Evolutionary conservation across 805 yeast genomes (phyloP), one percentile per base, ranked within the genome.

Genomic region (Suhomyces sp.): DNA sequence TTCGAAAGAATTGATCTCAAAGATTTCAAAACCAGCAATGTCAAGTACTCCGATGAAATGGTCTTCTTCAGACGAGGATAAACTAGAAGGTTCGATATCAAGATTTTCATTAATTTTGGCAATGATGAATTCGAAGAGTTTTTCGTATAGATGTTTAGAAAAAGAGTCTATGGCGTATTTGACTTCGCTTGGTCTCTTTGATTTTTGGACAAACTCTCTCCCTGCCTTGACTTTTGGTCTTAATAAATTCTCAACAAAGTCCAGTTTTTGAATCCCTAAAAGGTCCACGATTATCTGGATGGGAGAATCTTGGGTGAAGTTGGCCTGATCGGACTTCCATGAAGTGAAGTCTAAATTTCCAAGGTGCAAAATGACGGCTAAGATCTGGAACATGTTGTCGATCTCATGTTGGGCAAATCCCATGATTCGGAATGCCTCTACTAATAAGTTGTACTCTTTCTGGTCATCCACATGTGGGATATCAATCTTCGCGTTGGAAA

Each of bases 151-250:
- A 8, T 88, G 77, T 55, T 90, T 90, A 4, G 98, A 78, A 22
- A 93, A 68, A 0, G 98, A 95, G 56, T 91, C 95, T 25, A 91
- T 68, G 12, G 93, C 73, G 48, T 77, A 79, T 44, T 79, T 80
- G 1, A 91, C 95, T 54, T 93, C 97, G 0, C 73, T 58, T 0
- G 95, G 81, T 30, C 81, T 81, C 48, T 84, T 77, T 21, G 90
- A 78, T 53, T 88, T 95, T 14, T 79, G 74, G 24, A 93, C 88
- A 60, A 74, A 72, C 56, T 93, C 98, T 46, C 78, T 74, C 2
- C 98, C 98, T 4, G 97, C 96, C 54, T 80, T 87, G 8, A 90
- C 95, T 50, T 78, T 82, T 4, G 97, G 97, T 24, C 76, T 74
- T 21, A 88, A 57, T 8, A 93, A 65, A 27, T 76, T 77, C 39